Conservation (phyloP, 768 basidiomycete species). For the Astraeus odoratus region DNA sequence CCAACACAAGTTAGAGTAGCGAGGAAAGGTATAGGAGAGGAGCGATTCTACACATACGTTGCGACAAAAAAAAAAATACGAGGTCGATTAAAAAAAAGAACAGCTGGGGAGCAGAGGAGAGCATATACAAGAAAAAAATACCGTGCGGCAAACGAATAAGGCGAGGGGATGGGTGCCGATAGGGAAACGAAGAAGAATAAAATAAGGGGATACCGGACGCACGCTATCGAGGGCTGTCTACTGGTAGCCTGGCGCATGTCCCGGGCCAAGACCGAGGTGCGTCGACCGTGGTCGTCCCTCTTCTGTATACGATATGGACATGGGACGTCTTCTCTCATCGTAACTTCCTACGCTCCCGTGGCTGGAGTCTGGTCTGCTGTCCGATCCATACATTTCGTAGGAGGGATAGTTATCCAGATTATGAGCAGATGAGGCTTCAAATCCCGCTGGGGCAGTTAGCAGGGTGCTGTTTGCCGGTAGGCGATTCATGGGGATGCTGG, state of each 20-base stretch:
- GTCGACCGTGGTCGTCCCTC: conserved; percentile 14
- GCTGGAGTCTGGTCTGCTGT: conserved; percentile 35
- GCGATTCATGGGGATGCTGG: conserved; percentile 27
- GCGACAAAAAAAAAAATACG: conserved; percentile 2
- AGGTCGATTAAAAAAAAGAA: neutral
- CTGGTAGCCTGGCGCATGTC: conserved; percentile 8
- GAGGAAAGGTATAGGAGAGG: neutral
- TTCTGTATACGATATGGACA: conserved; percentile 1
- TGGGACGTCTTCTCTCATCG: conserved; percentile 13
- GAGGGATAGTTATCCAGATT: conserved; percentile 14
- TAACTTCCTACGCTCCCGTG: conserved; percentile 26
- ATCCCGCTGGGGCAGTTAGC: conserved; percentile 63
- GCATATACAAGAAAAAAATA: conserved; percentile 5
- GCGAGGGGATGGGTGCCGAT: conserved; percentile 1
- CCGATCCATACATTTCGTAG: conserved; percentile 35
- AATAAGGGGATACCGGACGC: neutral
- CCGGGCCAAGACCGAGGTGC: conserved; percentile 9
- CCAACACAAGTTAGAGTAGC: neutral
- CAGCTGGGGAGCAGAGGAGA: neutral
- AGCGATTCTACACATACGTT: conserved; percentile 4
- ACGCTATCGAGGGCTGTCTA: conserved; percentile 1
- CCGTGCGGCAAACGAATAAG: neutral
- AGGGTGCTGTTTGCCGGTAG: conserved; percentile 62
- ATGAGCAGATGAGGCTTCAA: conserved; percentile 30
- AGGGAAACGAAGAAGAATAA: neutral